Evolutionary conservation across 2,329 filamentous ascomycete species (phyloP), one percentile per base, ranked within the genome.

Genomic region (Colletotrichum orchidophilum): DNA sequence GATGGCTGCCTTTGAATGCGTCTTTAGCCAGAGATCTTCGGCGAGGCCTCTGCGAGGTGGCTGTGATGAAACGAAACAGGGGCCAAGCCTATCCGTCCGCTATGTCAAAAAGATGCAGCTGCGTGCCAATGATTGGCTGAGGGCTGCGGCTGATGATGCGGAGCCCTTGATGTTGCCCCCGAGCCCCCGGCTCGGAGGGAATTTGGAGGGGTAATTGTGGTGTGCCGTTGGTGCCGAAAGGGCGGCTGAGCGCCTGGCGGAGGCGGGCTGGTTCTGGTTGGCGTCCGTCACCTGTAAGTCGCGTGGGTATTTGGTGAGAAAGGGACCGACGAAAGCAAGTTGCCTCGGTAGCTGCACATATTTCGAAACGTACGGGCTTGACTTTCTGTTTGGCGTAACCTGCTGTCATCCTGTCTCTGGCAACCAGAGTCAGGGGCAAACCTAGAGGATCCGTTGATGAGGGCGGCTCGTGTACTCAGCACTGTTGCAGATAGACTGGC

Each of bases 1-100:
- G 31, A 62, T 33, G 57, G 49, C n/a, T n/a, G n/a, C 35, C 29
- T 33, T 24, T 18, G 15, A 5, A 49, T 39, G 29, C 55, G 29
- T 33, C 7, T 18, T 59, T 13, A 57, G 59, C 69, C 64, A 71
- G 39, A 59, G 69, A 71, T 59, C 64, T 49, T 71, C 64, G 9
- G 42, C 58, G 64, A 68, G 64, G 64, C 64, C 68, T 68, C 55
- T 53, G 68, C 63, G 39, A 67, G 57, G 33, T 67, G 63, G 52
- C 42, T 58, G 69, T 70, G 66, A 66, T 72, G 70, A 72, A 72
- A 72, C 70, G 70, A 72, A 72, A 72, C 70, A 72, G 66, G 70
- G 70, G 70, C 54, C 46, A 68, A 71, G 64, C 64, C 33, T 61
- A 57, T 49, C 61, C 39, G 55, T 64, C 35, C 53, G 29, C 59